These are phyloP conservation scores for Sporothrix luriei DNA, from an alignment of 2,329 filamentous ascomycete genomes.

Conservation along the genomic window DNA sequence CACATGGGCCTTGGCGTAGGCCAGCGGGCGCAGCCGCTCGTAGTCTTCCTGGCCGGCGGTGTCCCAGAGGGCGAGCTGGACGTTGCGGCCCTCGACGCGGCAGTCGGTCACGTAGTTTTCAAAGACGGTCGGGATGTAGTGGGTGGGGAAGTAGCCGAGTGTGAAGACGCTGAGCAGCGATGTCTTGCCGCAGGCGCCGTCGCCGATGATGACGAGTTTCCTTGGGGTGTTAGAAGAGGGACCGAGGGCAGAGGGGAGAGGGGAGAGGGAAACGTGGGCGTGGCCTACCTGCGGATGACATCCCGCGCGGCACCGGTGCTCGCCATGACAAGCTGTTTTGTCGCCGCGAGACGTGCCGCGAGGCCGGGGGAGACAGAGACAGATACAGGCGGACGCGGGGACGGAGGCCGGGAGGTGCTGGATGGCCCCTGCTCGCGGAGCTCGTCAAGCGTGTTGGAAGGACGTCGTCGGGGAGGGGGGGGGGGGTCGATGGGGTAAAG, in stretches of 20 bases:
- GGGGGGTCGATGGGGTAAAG: background rate
- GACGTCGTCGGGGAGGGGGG: background rate
- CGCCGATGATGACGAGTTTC: slow-evolving; percentile 95
- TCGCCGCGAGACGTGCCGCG: slow-evolving; percentile 1
- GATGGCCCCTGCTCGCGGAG: slow-evolving; percentile 4
- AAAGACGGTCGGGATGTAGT: slow-evolving; percentile 90
- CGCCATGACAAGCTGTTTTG: slow-evolving; percentile 40
- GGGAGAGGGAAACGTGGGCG: background rate
- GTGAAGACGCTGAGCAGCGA: slow-evolving; percentile 97
- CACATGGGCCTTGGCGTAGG: slow-evolving; percentile 96
- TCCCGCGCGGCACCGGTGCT: slow-evolving; percentile 42
- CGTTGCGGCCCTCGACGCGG: slow-evolving; percentile 96
- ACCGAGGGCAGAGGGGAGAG: background rate
- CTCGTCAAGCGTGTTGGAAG: background rate
- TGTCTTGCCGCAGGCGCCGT: slow-evolving; percentile 97
- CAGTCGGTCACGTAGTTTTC: slow-evolving; percentile 99
- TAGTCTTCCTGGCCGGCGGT: slow-evolving; percentile 99
- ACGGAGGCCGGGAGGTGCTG: background rate
- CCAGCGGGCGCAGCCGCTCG: slow-evolving; percentile 88
- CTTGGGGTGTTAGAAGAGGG: slow-evolving; percentile 49
- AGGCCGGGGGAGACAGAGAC: background rate
- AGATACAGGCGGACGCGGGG: background rate
- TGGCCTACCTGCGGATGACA: slow-evolving; percentile 46
- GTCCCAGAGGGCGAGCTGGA: slow-evolving; percentile 97
- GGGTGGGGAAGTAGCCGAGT: slow-evolving; percentile 91